Percentiles rank a stretch among this genome's conserved stretches.
Evolutionary conservation across 1,284 basidiomycete genomes (phyloP).

Genomic region (Moniliophthora roreri): DNA sequence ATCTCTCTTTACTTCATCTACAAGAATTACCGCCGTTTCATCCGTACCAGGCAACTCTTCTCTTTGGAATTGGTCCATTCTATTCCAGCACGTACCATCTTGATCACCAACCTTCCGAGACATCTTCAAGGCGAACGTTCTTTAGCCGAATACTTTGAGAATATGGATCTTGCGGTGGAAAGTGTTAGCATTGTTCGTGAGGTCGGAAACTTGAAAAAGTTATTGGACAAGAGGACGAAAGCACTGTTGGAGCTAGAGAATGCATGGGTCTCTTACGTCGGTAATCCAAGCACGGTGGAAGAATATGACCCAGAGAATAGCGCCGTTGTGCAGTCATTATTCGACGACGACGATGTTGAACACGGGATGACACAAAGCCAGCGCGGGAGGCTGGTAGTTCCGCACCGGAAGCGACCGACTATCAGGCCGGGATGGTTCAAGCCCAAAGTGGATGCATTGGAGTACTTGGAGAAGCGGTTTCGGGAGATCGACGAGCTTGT

Average conservation of each 20-base stretch:
- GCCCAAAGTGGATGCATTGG: slow-evolving; percentile 80
- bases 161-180: slow-evolving; percentile 78
- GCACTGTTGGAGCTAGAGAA: slow-evolving; percentile 79
- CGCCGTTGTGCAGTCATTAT: slow-evolving; percentile 32
- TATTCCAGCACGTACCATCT: slow-evolving; percentile 90
- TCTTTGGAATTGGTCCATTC: slow-evolving; percentile 93
- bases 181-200: slow-evolving; percentile 90
- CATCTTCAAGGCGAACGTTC: slow-evolving; percentile 85
- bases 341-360: slow-evolving; percentile 42
- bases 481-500: slow-evolving; percentile 78
- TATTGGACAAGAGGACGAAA: slow-evolving; percentile 77
- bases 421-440: slow-evolving; percentile 68
- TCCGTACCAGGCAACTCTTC: slow-evolving; percentile 91
- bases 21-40: slow-evolving; percentile 87
- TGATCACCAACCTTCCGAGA: slow-evolving; percentile 81
- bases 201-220: slow-evolving; percentile 68
- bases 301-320: slow-evolving; percentile 69
- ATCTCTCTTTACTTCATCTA: slow-evolving; percentile 86
- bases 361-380: slow-evolving; percentile 49
- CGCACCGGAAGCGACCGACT: slow-evolving; percentile 71
- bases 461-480: slow-evolving; percentile 80
- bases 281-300: slow-evolving; percentile 84
- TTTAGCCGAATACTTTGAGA: slow-evolving; percentile 93
- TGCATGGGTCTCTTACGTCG: slow-evolving; percentile 89
- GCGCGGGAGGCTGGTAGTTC: slow-evolving; percentile 61